Evolutionary conservation across 2,329 filamentous ascomycete species (phyloP), one percentile per base, ranked within the genome.

Genomic region (Tolypocladium guangdongense): DNA sequence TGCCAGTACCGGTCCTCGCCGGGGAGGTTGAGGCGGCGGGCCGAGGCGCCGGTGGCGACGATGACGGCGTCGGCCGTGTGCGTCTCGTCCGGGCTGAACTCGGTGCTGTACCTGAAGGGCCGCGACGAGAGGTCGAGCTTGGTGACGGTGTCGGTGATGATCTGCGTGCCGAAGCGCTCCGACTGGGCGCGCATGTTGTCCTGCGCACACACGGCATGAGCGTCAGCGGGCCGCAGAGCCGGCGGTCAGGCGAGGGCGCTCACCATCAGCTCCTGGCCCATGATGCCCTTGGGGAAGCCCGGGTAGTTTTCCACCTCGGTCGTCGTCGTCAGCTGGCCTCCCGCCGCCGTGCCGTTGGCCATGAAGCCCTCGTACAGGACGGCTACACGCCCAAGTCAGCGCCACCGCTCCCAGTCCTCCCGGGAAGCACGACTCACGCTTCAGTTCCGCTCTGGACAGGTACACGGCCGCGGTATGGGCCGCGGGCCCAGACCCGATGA

Each of bases 271-370:
- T 90, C 86, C 54, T 81, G 74, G 60, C 93, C 93, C 73, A 90
- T 87, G 69, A 99, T 90, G 58, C 86, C 88, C 63, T 88, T 82
- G 65, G 88, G 87, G 76, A 97, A 99, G 49, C 93, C 93, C 30
- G 93, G 93, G 74, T 87, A 99, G 81, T 99, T 99, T 78, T 99
- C 93, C 56, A 99, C 84, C 62, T 99, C 95, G 65, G 95, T 97
- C 53, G 93, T 99, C 30, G 95, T 99, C 53, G 95, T 99, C 62
- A 99, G 80, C 78, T 99, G 93, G 54, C 93, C 93, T 62, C 93
- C 93, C 46, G 93, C 90, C 7, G 93, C 93, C 64, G 95, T 95
- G 66, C 92, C 93, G 67, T 96, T 93, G 64, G 93, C 93, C 70
- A 99, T 84, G 81, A 99, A 96, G 63, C 93, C 93, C 76, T 99